A percentile compares a stretch with the other conserved stretches of the same genome.
Conservation (phyloP, 23 red algal genomes). For the Gracilaria gracilis region DNA sequence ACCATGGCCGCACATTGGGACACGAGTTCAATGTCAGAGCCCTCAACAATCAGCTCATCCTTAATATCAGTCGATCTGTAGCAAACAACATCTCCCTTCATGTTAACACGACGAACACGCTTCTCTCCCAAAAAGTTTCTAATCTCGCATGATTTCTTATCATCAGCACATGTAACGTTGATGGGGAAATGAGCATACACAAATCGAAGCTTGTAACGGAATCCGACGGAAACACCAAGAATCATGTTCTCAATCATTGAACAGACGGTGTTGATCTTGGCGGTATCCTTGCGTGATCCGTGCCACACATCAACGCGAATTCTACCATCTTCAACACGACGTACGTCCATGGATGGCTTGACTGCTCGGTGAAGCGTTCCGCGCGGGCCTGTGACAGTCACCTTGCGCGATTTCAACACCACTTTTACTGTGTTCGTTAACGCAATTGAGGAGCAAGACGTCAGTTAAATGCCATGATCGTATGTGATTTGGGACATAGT, state of each 20-base stretch:
- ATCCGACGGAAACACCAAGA: constrained; percentile 85
- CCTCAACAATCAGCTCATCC: constrained; percentile 93
- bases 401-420: constrained; percentile 70
- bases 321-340: constrained; percentile 70
- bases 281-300: constrained; percentile 85
- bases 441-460: not conserved
- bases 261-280: constrained; percentile 88
- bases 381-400: constrained; percentile 89
- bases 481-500: not conserved
- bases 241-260: constrained; percentile 96
- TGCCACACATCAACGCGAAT: constrained; percentile 99
- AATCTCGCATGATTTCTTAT: constrained; percentile 86
- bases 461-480: not conserved
- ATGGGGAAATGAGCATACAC: constrained; percentile 99
- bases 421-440: constrained; percentile 63
- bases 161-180: constrained; percentile 91
- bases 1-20: constrained; percentile 96
- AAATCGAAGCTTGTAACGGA: constrained; percentile 95
- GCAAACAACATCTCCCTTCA: constrained; percentile 86
- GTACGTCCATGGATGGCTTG: constrained; percentile 80
- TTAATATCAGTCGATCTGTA: constrained; percentile 91
- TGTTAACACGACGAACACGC: constrained; percentile 88
- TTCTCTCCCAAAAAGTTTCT: constrained; percentile 99
- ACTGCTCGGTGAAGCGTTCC: constrained; percentile 78
- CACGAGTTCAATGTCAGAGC: constrained; percentile 93